Evolutionary conservation across 2,329 filamentous ascomycete species (phyloP).

Genomic region (Colletotrichum neosansevieriae): DNA sequence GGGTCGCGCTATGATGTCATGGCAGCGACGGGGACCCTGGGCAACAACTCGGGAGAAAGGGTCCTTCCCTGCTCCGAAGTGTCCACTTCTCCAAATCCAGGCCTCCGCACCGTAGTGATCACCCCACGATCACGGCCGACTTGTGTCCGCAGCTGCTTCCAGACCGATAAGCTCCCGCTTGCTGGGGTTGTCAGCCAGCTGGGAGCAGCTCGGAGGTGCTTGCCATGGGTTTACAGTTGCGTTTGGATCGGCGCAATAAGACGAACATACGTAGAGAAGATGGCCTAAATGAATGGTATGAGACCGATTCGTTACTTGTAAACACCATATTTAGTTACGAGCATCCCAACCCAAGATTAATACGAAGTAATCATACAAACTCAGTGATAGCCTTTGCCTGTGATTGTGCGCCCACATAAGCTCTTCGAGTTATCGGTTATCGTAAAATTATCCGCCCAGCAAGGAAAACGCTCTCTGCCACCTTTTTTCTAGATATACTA

Average conservation of each 20-base stretch:
- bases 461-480: neutral
- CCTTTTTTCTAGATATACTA: neutral
- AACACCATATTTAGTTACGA: conserved; percentile 16
- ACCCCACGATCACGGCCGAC: conserved; percentile 12
- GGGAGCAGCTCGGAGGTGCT: neutral
- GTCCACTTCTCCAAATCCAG: conserved; percentile 16
- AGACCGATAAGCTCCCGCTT: neutral
- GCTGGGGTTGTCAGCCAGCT: conserved; percentile 6
- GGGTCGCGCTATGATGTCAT: conserved; percentile 40
- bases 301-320: neutral
- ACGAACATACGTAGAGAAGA: neutral
- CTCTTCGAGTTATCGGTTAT: neutral
- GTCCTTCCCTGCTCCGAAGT: conserved; percentile 1
- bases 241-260: too few relatives aligned
- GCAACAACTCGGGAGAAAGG: conserved; percentile 19
- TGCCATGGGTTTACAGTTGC: neutral
- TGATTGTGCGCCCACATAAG: neutral
- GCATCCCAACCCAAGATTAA: conserved; percentile 13
- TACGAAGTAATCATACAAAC: conserved; percentile 4
- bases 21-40: neutral
- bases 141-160: conserved; percentile 1
- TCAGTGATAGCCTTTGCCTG: neutral
- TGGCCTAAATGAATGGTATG: too few relatives aligned
- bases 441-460: neutral
- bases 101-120: neutral